Conservation (phyloP, 192 early-diverging fungal species). For the Linnemannia zychae region DNA sequence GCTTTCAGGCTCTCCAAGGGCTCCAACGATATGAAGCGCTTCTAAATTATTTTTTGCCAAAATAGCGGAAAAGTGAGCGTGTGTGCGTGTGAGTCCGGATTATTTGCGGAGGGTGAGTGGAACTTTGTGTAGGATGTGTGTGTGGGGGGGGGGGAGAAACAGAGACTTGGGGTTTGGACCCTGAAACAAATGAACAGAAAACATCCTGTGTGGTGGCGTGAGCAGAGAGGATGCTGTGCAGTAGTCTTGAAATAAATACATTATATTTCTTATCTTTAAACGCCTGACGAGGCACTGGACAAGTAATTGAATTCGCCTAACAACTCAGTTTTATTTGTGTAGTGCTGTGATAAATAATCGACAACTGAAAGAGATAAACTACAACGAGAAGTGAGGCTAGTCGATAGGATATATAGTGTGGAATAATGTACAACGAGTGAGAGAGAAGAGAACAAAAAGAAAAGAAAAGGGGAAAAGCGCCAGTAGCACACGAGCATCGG, state of each 20-base stretch:
- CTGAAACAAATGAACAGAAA: no score
- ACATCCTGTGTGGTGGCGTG: no score
- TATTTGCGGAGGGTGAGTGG: not conserved
- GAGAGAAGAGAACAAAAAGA: not conserved
- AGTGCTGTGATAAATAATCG: not conserved
- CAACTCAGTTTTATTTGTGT: no score
- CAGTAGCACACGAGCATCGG: not conserved
- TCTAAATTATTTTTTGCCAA: no score
- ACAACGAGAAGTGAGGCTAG: not conserved
- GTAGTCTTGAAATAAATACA: not conserved
- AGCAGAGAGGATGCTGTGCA: not conserved
- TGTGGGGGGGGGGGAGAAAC: not conserved
- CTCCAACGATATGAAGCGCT: constrained; percentile 43
- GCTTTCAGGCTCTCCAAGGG: constrained; percentile 51
- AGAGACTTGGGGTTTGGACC: not conserved
- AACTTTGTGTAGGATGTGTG: not conserved
- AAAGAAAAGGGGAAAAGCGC: not conserved
- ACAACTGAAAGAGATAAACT: not conserved
- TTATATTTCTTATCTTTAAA: no score
- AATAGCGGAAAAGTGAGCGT: no score
- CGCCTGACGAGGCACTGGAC: no score
- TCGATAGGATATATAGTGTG: not conserved
- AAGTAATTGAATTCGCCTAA: no score
- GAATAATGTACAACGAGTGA: constrained; percentile 14
- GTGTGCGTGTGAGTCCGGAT: no score